Percentiles rank a stretch among this genome's conserved stretches.
Evolutionary conservation across 352 stramenopile genomes (phyloP).

Genomic region (Thalassiosira mediterranea): DNA sequence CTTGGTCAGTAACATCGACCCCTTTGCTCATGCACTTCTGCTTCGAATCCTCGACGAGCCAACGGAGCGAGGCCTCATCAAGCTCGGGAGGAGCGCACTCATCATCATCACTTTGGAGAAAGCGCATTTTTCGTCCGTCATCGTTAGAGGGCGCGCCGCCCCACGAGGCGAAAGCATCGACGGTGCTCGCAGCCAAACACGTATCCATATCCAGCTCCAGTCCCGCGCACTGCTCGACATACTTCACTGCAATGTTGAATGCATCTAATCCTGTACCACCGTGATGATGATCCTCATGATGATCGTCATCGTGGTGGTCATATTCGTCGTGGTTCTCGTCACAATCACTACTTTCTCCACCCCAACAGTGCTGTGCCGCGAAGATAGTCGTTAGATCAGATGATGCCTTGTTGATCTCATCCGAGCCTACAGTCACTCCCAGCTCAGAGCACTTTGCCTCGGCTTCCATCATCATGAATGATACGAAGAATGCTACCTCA

Average conservation of each 20-base stretch:
- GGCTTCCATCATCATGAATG: constrained; percentile 23
- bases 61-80: constrained; percentile 25
- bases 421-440: constrained; percentile 3
- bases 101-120: constrained; percentile 24
- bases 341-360: background rate
- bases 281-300: constrained; percentile 20
- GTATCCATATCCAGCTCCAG: constrained; percentile 23
- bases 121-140: background rate
- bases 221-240: constrained; percentile 39
- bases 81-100: constrained; percentile 38
- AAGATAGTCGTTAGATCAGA: constrained; percentile 38
- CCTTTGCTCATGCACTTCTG: constrained; percentile 29
- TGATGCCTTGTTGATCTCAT: constrained; percentile 17
- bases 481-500: constrained; percentile 1
- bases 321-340: background rate
- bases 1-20: constrained; percentile 18
- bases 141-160: background rate
- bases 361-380: constrained; percentile 16
- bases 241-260: constrained; percentile 38
- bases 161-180: constrained; percentile 17
- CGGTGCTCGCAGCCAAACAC: constrained; percentile 27
- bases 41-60: constrained; percentile 25
- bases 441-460: constrained; percentile 18
- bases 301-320: background rate
- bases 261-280: constrained; percentile 12